Conservation (phyloP, 73 alveolate genomes). For the Paramecium biaurelia region DNA sequence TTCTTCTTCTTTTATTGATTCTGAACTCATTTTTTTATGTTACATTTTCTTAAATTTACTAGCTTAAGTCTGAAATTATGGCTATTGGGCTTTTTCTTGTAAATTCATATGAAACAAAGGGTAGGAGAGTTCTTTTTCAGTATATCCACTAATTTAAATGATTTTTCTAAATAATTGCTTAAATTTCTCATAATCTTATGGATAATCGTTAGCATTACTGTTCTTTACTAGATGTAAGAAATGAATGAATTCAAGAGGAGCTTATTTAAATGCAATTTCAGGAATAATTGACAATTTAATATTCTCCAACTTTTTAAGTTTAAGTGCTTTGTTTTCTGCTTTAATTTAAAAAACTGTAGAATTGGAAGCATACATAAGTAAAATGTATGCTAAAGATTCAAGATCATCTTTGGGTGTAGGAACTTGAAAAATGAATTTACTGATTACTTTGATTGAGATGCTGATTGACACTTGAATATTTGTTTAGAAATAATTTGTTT, state of each 20-base stretch:
- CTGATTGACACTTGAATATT: background rate
- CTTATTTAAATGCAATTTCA: background rate
- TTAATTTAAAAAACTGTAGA: background rate
- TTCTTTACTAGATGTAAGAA: background rate
- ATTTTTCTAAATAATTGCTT: background rate
- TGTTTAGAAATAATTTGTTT: background rate
- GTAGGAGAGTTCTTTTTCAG: background rate
- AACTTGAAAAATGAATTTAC: background rate
- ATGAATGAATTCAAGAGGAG: constrained; percentile 31
- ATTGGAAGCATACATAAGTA: background rate
- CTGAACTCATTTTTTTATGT: constrained; percentile 8
- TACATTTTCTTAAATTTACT: background rate
- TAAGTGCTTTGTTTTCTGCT: background rate
- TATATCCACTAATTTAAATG: background rate
- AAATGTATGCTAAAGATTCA: constrained; percentile 36
- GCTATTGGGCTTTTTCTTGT: background rate
- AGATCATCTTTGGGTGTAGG: constrained; percentile 45
- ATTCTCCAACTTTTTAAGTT: background rate
- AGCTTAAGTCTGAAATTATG: background rate
- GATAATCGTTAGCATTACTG: constrained; percentile 7
- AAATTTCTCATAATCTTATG: constrained; percentile 25
- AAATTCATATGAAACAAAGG: background rate
- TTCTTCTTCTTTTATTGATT: background rate
- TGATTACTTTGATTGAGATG: constrained; percentile 11
- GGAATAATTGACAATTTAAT: background rate